Evolutionary conservation across 1,139 yeast species (phyloP).

Genomic region (Keqinozyma sinolaborantium): DNA sequence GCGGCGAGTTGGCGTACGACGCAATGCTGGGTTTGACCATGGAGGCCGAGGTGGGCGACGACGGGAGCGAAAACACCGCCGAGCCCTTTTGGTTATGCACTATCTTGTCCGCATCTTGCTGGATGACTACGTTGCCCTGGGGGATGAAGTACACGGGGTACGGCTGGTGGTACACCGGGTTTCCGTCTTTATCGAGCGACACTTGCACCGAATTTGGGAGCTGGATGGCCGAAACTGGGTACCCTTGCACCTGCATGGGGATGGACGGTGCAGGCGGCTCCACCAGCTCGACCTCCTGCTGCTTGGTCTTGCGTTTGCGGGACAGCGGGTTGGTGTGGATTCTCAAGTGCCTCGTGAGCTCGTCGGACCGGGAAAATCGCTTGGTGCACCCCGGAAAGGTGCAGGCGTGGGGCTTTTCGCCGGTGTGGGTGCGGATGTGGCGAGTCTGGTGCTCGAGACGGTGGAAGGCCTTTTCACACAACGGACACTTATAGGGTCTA

Average conservation of each 20-base stretch:
- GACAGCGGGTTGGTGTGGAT: constrained; percentile 58
- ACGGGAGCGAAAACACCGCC: constrained; percentile 23
- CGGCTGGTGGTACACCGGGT: constrained; percentile 27
- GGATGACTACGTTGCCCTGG: constrained; percentile 9
- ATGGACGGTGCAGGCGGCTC: constrained; percentile 1
- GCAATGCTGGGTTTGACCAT: constrained; percentile 3
- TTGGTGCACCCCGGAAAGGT: constrained; percentile 64
- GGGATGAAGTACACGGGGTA: constrained; percentile 35
- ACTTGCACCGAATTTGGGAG: constrained; percentile 12
- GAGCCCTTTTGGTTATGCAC: constrained; percentile 17
- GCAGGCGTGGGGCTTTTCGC: constrained; percentile 75
- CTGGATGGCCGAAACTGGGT: constrained; percentile 1
- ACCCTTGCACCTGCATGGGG: constrained; percentile 4
- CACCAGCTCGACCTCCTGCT: constrained; percentile 7
- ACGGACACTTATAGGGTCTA: constrained; percentile 56
- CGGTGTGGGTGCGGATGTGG: constrained; percentile 69
- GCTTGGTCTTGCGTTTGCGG: constrained; percentile 29
- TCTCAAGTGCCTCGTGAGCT: constrained; percentile 62
- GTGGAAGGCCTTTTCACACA: constrained; percentile 62
- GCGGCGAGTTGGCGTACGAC: constrained; percentile 4
- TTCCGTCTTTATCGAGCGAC: constrained; percentile 32
- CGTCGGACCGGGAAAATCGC: constrained; percentile 65
- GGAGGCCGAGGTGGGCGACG: constrained; percentile 20
- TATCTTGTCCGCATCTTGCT: constrained; percentile 3
- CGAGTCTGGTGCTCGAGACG: constrained; percentile 67